Evolutionary conservation across 2,329 filamentous ascomycete genomes (phyloP), one percentile per base, ranked within the genome.

Genomic region (Penicillium corylophilum): DNA sequence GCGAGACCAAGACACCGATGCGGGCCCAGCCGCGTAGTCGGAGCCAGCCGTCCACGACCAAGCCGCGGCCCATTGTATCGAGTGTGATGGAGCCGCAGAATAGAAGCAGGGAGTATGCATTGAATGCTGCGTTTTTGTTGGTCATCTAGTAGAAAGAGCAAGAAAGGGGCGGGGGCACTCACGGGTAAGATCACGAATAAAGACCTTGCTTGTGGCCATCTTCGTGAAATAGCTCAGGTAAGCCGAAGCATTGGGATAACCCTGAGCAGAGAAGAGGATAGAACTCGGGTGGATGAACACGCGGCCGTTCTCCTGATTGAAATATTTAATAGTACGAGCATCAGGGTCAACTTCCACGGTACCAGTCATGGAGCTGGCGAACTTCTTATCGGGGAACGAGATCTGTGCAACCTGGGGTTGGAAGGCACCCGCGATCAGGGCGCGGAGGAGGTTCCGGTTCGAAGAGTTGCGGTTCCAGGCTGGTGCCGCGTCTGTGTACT

Each of bases 351-450:
- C 79, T 69, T 94, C 93, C 1, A 97, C 89, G 0, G 94, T 90
- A 7, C 94, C 94, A 1, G 90, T 89, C 57, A 95, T 83, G 2
- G 89, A 90, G 31, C 86, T 85, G 12, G 89, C 89, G 71, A 95
- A 99, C 71, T 96, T 97, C 77, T 95, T 95, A 74, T 96, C 90
- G 0, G 94, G 94, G 61, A 96, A 90, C 59, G 91, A 87, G 67
- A 99, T 96, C 47, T 92, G 85, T 13, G 91, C 91, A 58, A 96
- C 85, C 72, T 97, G 93, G 0, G 94, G 94, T 26, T 84, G 82
- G 69, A 90, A 90, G 3, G 88, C 85, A 3, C 86, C 86, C 4
- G 87, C 87, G 23, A 89, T 82, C 22, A 91, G 74, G 1, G 87
- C 87, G 20, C 87, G 83, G 18, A 90, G 75, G 23, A 91, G 79